Conservation (phyloP, 2,329 filamentous ascomycete genomes). For the Chrysoporthe austroafricana region DNA sequence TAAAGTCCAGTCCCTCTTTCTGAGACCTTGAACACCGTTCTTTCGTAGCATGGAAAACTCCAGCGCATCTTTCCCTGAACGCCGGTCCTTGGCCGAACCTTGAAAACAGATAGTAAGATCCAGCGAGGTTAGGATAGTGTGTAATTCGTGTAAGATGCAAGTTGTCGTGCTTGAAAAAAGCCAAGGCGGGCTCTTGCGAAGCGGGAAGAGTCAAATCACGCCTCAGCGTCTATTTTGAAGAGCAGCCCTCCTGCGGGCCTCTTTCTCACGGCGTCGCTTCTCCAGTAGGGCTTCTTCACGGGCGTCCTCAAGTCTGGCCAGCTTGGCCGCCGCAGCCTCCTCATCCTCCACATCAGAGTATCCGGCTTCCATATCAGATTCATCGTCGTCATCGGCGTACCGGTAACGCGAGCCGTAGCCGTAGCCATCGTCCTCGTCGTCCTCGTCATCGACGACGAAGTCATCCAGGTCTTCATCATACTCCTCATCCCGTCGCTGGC, state of each 20-base stretch:
- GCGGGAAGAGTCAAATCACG: neutral
- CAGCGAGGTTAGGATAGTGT: neutral
- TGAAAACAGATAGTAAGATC: slow-evolving; percentile 1
- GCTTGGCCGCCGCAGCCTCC: slow-evolving; percentile 64
- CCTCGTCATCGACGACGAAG: slow-evolving; percentile 65
- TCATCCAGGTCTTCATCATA: slow-evolving; percentile 65
- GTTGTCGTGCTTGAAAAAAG: neutral
- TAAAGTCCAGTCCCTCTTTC: slow-evolving; percentile 9
- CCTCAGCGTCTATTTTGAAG: slow-evolving; percentile 12
- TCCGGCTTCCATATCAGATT: slow-evolving; percentile 80
- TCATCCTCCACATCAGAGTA: slow-evolving; percentile 74
- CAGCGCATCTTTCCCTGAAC: slow-evolving; percentile 3
- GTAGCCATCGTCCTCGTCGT: slow-evolving; percentile 48
- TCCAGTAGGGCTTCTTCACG: slow-evolving; percentile 66
- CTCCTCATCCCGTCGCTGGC: slow-evolving; percentile 55
- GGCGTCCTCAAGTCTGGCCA: slow-evolving; percentile 70
- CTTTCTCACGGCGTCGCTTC: slow-evolving; percentile 64
- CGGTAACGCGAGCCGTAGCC: slow-evolving; percentile 41
- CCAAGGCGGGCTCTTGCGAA: neutral
- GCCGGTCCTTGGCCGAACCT: neutral
- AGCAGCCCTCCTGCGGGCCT: slow-evolving; percentile 50
- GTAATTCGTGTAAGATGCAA: neutral
- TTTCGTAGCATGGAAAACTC: neutral
- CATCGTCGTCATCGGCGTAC: slow-evolving; percentile 65
- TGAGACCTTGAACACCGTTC: slow-evolving; percentile 18